Conservation (phyloP, 192 early-diverging fungal species). For the Linnemannia hyalina region DNA sequence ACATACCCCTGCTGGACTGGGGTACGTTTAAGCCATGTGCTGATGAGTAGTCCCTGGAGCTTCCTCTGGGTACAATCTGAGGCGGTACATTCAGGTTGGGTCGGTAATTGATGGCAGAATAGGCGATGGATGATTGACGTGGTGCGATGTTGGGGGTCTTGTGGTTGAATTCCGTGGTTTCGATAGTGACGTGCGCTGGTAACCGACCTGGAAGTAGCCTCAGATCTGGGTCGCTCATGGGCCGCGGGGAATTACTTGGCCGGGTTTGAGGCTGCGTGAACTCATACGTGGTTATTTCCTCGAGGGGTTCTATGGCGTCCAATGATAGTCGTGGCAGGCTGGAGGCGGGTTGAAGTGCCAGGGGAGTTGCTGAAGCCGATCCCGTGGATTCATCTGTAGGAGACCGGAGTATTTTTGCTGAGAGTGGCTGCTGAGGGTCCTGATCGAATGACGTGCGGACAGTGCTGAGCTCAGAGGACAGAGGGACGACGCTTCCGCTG, state of each 20-base stretch:
- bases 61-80: constrained; percentile 40
- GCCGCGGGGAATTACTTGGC: constrained; percentile 16
- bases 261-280: constrained; percentile 8
- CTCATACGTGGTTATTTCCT: constrained; percentile 14
- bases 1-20: constrained; percentile 42
- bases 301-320: constrained; percentile 40
- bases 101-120: constrained; percentile 27
- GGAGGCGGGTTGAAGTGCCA: constrained; percentile 29
- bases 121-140: constrained; percentile 50
- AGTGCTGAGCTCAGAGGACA: constrained; percentile 17
- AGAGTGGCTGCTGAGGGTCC: constrained; percentile 12
- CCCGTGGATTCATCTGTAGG: constrained; percentile 30
- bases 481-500: constrained; percentile 3
- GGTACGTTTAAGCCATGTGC: constrained; percentile 50
- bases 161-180: constrained; percentile 40
- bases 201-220: constrained; percentile 11
- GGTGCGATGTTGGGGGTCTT: constrained; percentile 48
- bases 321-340: constrained; percentile 29
- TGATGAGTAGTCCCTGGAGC: constrained; percentile 44
- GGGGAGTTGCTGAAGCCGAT: constrained; percentile 32
- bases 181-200: constrained; percentile 38
- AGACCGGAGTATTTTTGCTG: constrained; percentile 7
- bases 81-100: constrained; percentile 48
- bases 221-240: constrained; percentile 45
- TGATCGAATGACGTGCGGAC: constrained; percentile 36